Conservation (phyloP, 257 asterid species). For the Thymus quinquecostatus region DNA sequence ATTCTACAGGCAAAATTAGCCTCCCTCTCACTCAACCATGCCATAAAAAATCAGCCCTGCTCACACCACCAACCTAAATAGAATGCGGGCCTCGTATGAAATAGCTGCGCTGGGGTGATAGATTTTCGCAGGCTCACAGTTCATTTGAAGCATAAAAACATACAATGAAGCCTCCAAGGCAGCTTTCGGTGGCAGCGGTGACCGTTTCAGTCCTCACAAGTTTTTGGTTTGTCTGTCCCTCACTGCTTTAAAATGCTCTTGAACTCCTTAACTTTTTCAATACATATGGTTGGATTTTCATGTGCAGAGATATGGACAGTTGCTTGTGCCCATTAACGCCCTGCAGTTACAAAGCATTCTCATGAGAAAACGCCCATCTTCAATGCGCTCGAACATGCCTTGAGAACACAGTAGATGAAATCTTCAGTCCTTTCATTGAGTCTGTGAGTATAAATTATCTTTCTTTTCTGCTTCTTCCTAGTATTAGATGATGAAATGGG, state of each 20-base stretch:
- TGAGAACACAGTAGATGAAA: conserved; percentile 91
- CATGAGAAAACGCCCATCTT: conserved; percentile 89
- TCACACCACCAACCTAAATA: too few relatives aligned
- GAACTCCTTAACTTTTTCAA: not conserved
- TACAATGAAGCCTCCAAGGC: conserved; percentile 49
- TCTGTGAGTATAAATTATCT: conserved; percentile 58
- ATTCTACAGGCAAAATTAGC: too few relatives aligned
- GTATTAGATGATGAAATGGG: too few relatives aligned
- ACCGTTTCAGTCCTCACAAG: conserved; percentile 40
- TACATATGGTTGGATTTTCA: not conserved
- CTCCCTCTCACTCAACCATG: too few relatives aligned
- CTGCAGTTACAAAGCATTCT: conserved; percentile 83
- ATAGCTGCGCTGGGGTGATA: too few relatives aligned
- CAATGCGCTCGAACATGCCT: conserved; percentile 87
- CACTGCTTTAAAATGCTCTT: not conserved
- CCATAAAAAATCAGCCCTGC: too few relatives aligned
- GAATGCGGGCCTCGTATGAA: too few relatives aligned
- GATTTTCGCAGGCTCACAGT: too few relatives aligned
- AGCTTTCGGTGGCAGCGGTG: conserved; percentile 37
- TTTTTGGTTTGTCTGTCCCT: conserved; percentile 51
- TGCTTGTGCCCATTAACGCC: conserved; percentile 86
- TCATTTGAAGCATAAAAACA: too few relatives aligned
- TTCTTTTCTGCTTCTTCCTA: not conserved
- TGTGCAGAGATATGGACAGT: conserved; percentile 77
- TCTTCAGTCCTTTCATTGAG: conserved; percentile 95